Percentiles rank a stretch among this genome's conserved stretches.
phyloP scores from a whole-genome alignment of 2,329 filamentous ascomycete species.

The Teratosphaeria viscida region DNA sequence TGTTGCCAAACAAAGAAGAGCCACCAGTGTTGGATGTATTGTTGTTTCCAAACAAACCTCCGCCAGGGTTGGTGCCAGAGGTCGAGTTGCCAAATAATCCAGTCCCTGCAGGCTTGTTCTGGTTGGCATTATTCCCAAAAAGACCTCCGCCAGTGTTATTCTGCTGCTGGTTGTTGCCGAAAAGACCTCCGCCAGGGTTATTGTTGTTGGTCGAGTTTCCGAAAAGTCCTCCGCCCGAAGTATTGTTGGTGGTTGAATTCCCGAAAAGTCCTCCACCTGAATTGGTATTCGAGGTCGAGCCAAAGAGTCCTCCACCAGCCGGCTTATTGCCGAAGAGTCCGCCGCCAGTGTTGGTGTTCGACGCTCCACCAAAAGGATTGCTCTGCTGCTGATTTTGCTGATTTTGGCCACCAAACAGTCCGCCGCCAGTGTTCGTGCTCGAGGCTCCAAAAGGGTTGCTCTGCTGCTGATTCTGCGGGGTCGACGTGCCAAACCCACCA shows the following conservation, averaged over 20 bases:
- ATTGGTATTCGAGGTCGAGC: conserved; percentile 21
- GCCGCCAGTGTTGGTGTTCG: conserved; percentile 23
- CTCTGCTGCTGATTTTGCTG: conserved; percentile 2
- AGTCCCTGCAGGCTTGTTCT: conserved; percentile 12
- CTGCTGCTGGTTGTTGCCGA: conserved; percentile 73
- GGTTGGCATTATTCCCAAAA: conserved; percentile 8
- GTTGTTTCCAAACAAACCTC: conserved; percentile 28
- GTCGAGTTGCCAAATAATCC: conserved; percentile 12
- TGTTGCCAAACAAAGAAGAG: conserved; percentile 17
- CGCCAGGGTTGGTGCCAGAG: conserved; percentile 11
- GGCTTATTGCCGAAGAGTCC: conserved; percentile 53
- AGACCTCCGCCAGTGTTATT: conserved; percentile 49
- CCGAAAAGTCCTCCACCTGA: conserved; percentile 36
- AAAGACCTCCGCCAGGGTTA: conserved; percentile 30
- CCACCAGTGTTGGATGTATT: conserved; percentile 14
- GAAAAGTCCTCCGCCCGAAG: conserved; percentile 37
- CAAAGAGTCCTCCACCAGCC: conserved; percentile 26
- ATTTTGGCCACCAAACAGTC: conserved; percentile 30
- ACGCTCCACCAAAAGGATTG: background rate
- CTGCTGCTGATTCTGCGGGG: conserved; percentile 6
- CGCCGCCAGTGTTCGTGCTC: conserved; percentile 28
- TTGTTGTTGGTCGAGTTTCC: conserved; percentile 25
- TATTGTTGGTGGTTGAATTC: conserved; percentile 1
- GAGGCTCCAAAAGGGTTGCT: conserved; percentile 15
- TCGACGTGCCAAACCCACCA: conserved; percentile 1